Percentiles rank a stretch among this genome's conserved stretches.
Conservation (phyloP, 148 eudicot genomes). For the Rhododendron kiyosumense region DNA sequence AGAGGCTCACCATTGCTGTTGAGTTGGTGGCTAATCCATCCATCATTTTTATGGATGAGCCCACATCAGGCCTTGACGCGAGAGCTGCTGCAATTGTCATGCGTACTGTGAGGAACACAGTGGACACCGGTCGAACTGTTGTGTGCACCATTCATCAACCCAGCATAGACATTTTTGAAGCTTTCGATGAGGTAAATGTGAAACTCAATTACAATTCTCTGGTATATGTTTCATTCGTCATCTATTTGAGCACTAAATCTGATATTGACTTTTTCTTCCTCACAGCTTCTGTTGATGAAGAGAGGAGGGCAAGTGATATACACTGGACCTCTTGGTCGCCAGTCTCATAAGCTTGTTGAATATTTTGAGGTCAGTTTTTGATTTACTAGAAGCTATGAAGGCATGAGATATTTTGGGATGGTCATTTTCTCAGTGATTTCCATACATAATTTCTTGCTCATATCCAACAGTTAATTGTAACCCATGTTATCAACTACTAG, state of each 20-base stretch:
- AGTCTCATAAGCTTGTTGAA: conserved; percentile 33
- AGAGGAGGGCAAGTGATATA: conserved; percentile 52
- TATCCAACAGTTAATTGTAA: neutral
- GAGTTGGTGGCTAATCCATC: conserved; percentile 22
- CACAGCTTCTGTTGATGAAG: conserved; percentile 46
- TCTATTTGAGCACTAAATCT: neutral
- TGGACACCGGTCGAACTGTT: neutral
- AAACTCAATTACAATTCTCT: neutral
- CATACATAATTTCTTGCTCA: conserved; percentile 24
- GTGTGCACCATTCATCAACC: conserved; percentile 39
- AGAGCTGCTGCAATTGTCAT: conserved; percentile 27
- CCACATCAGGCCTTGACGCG: conserved; percentile 34
- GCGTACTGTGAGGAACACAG: neutral
- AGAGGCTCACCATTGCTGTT: conserved; percentile 40
- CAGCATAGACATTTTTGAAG: conserved; percentile 41
- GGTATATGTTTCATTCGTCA: neutral
- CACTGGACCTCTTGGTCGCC: conserved; percentile 38
- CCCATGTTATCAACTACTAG: neutral
- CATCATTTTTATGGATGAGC: conserved; percentile 31
- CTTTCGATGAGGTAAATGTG: conserved; percentile 38
- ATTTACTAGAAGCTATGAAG: neutral
- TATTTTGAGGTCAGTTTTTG: conserved; percentile 35
- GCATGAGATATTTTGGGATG: neutral
- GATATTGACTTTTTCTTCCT: neutral
- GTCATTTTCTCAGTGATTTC: neutral